Base-by-base conservation (phyloP, 805 yeast species). In the Candida saitoana region DNA sequence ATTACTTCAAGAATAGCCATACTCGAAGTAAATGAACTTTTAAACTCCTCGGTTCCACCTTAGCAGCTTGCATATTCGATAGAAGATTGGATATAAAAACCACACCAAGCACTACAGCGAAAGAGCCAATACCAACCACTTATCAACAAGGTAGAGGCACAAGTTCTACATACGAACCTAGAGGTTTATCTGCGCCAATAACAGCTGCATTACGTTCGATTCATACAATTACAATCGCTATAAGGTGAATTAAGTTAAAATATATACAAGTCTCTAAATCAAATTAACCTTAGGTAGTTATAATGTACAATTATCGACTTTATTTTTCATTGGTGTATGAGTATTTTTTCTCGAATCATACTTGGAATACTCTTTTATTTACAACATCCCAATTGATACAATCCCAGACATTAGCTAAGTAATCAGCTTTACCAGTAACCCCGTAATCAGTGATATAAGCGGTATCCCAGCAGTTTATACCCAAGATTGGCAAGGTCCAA, bases 381-480 rank as follows among this genome's bases (percentile, higher is more conserved):
- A 84, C 74, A 32, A 82, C 81, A 39, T 79, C 74, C 99, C 99
- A 93, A 65, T 91, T 82, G 45, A 90, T 75, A 49, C 87, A 73
- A 40, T 80, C 76, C 80, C 95, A 82, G 56, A 82, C 81, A 48
- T 82, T 82, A 46, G 77, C 77, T 50, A 93, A 73, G 63, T 85
- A 93, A 40, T 75, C 70, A 34, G 76, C 69, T 66, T 83, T 84
- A 18, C 93, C 95, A 39, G 62, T 69, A 40, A 87, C 74, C 36
- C 97, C 96, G 63, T 83, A 91, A 63, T 93, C 98, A 19, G 76
- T 67, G 35, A 88, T 54, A 61, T 83, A 93, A n/a, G 96, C 87
- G 49, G 81, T 78, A 60, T 91, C 95, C 96, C 97, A 90, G 50
- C 85, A 74, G 62, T 82, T 87, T 49, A 89, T 73, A 39, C 81